These are phyloP conservation scores for Zalaria sp. DNA, from an alignment of 2,329 filamentous ascomycete genomes.

Conservation along the genomic window DNA sequence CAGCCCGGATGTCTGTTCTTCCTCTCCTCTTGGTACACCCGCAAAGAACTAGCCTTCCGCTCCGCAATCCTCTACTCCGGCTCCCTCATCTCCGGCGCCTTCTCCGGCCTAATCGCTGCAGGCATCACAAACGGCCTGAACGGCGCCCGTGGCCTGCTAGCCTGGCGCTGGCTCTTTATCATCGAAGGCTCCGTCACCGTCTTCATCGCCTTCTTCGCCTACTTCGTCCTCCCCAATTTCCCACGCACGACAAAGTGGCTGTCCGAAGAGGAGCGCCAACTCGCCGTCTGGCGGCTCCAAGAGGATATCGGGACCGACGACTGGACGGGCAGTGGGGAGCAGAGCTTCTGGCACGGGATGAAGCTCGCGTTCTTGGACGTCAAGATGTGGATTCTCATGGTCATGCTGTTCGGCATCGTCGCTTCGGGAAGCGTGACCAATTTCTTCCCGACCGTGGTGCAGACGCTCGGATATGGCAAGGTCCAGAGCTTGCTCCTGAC, in stretches of 20 bases:
- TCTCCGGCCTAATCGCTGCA: slow-evolving; percentile 40
- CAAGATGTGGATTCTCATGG: slow-evolving; percentile 21
- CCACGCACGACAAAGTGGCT: slow-evolving; percentile 19
- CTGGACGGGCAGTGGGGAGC: slow-evolving; percentile 14
- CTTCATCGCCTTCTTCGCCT: slow-evolving; percentile 17
- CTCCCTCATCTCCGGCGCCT: slow-evolving; percentile 34
- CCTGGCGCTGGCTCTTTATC: slow-evolving; percentile 23
- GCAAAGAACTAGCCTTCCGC: slow-evolving; percentile 35
- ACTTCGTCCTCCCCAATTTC: slow-evolving; percentile 23
- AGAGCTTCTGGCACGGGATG: slow-evolving; percentile 18
- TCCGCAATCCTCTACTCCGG: slow-evolving; percentile 40
- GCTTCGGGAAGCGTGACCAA: slow-evolving; percentile 18
- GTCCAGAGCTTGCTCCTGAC: slow-evolving; percentile 18
- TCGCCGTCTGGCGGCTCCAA: slow-evolving; percentile 17
- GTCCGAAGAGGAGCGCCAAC: slow-evolving; percentile 15
- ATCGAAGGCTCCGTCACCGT: slow-evolving; percentile 24
- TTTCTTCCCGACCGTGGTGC: slow-evolving; percentile 17
- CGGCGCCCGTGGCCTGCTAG: slow-evolving; percentile 15
- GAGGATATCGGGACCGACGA: slow-evolving; percentile 20
- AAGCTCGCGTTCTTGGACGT: slow-evolving; percentile 16
- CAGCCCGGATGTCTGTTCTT: slow-evolving; percentile 31
- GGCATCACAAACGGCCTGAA: slow-evolving; percentile 31
- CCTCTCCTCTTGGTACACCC: slow-evolving; percentile 39
- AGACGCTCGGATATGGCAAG: slow-evolving; percentile 19
- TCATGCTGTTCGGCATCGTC: slow-evolving; percentile 22